Conservation (phyloP, 2,329 filamentous ascomycete genomes). For the Daldinia sp. region DNA sequence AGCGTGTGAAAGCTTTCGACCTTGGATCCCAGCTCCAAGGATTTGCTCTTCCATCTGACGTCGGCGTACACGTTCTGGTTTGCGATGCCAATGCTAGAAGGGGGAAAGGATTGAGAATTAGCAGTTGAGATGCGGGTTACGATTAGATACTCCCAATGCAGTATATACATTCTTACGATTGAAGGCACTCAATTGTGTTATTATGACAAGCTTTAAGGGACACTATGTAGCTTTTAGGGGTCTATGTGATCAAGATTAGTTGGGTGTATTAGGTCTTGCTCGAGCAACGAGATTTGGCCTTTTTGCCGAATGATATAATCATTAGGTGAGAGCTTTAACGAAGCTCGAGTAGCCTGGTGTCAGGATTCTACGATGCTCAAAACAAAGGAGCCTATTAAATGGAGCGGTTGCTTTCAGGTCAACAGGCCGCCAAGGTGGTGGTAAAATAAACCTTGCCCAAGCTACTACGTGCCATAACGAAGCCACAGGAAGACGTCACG, state of each 20-base stretch:
- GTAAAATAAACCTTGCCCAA: not conserved
- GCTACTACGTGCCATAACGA: not conserved
- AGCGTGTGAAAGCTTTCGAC: constrained; percentile 23
- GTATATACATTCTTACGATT: constrained; percentile 46
- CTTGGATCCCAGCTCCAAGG: constrained; percentile 38
- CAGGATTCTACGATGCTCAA: not conserved
- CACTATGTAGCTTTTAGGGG: constrained; percentile 2
- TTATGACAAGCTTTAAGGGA: constrained; percentile 3
- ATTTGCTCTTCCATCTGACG: constrained; percentile 41
- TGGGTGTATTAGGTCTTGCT: not conserved
- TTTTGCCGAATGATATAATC: not conserved
- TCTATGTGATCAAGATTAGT: constrained; percentile 10
- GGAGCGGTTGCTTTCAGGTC: not conserved
- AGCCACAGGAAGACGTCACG: constrained; percentile 8
- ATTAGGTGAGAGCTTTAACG: not conserved
- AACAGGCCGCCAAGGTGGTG: not conserved
- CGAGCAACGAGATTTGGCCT: not conserved
- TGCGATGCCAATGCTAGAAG: constrained; percentile 43
- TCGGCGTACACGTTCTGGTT: constrained; percentile 44
- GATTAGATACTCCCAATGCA: constrained; percentile 48
- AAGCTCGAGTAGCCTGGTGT: not conserved
- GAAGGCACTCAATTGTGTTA: constrained; percentile 9
- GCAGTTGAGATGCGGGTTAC: constrained; percentile 40
- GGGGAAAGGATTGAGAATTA: constrained; percentile 32
- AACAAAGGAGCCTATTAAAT: constrained; percentile 2